These are phyloP conservation scores for Apiosordaria backusii DNA, from an alignment of 495 filamentous ascomycete species.

Conservation along the genomic window DNA sequence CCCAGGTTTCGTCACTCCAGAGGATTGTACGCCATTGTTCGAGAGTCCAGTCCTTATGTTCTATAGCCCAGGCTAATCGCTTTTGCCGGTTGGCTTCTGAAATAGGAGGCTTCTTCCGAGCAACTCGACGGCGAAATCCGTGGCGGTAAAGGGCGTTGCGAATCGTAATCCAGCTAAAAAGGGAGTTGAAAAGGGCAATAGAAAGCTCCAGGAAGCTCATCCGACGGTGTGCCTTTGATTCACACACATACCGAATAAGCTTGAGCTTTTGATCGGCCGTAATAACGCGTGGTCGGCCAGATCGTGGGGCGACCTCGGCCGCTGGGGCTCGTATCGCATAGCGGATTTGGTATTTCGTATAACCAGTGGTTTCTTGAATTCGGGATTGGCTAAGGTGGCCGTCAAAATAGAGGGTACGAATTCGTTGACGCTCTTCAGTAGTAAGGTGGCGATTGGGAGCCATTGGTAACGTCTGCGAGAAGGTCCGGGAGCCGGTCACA, in stretches of 20 bases:
- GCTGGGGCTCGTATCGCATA: neutral
- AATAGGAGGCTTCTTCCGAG: conserved; percentile 18
- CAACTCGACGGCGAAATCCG: conserved; percentile 15
- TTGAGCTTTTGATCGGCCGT: conserved; percentile 9
- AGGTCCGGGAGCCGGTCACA: no score
- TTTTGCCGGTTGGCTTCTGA: conserved; percentile 1
- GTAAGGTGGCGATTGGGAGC: conserved; percentile 11
- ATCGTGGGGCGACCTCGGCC: neutral
- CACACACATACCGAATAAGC: conserved; percentile 12
- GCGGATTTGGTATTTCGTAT: conserved; percentile 12
- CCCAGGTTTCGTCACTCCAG: conserved; percentile 35
- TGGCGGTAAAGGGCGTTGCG: conserved; percentile 16
- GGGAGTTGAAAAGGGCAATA: conserved; percentile 2
- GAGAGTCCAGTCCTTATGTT: conserved; percentile 22
- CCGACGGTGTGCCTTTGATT: conserved; percentile 1
- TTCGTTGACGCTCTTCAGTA: conserved; percentile 3
- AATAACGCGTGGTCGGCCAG: conserved; percentile 10
- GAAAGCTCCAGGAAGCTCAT: conserved; percentile 13
- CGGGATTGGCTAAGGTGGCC: neutral
- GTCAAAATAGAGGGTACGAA: conserved; percentile 10
- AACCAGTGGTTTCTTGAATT: conserved; percentile 7
- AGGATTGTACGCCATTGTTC: conserved; percentile 30
- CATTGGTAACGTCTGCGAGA: no score
- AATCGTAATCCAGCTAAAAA: conserved; percentile 15
- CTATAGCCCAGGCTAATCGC: conserved; percentile 21